Conservation (phyloP, 345 rosid species). For the Populus nigra region DNA sequence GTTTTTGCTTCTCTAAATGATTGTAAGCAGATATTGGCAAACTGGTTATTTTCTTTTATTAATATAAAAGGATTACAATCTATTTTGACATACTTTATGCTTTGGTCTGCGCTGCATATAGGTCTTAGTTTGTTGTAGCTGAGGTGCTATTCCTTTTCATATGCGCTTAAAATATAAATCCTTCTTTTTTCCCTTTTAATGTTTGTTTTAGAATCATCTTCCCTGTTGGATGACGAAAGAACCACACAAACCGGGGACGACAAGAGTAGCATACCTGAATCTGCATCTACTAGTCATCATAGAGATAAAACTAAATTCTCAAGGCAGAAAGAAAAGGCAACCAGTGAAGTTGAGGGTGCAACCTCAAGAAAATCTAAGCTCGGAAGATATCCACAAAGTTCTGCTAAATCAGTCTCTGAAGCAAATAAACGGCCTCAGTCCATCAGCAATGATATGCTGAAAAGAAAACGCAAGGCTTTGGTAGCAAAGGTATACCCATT, state of each 20-base stretch:
- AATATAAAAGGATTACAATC: not conserved
- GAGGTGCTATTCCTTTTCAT: not conserved
- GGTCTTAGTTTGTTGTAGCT: not conserved
- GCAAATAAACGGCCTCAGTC: constrained; percentile 40
- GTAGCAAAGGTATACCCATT: constrained; percentile 36
- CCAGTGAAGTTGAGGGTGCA: constrained; percentile 39
- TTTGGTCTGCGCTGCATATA: not conserved
- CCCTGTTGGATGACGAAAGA: constrained; percentile 65
- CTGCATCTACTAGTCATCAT: constrained; percentile 42
- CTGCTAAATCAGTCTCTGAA: constrained; percentile 37
- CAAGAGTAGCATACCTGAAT: constrained; percentile 52
- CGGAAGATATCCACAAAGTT: constrained; percentile 37
- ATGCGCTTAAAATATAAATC: not conserved
- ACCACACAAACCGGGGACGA: constrained; percentile 43
- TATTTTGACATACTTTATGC: not conserved
- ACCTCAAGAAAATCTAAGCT: constrained; percentile 48
- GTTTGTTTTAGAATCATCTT: constrained; percentile 58
- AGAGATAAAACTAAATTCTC: constrained; percentile 40
- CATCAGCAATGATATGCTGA: constrained; percentile 29
- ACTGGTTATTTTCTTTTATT: not conserved
- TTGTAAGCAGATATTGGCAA: not conserved
- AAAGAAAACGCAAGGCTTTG: constrained; percentile 53
- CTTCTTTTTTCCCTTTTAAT: not conserved
- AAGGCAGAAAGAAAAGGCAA: constrained; percentile 42
- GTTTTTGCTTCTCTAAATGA: not conserved